Evolutionary conservation across 139 green algal genomes (phyloP), one percentile per base, ranked within the genome.

Genomic region (Pseudopediastrum boryanum): DNA sequence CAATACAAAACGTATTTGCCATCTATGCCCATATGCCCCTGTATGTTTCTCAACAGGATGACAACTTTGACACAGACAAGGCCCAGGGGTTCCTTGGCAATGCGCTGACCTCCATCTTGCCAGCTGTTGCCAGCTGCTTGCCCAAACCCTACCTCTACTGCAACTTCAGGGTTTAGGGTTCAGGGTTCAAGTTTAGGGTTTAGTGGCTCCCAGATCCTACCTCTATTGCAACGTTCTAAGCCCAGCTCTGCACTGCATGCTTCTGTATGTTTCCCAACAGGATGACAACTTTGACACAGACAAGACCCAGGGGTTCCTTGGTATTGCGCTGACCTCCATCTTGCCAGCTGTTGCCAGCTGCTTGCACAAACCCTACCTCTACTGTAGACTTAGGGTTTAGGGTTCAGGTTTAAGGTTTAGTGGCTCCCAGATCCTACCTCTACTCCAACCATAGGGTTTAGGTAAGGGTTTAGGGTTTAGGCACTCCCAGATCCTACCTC

Each of bases 251-350:
- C n/a, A n/a, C n/a, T n/a, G n/a, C n/a, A n/a, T n/a, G n/a, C n/a
- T n/a, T n/a, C n/a, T n/a, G n/a, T n/a, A n/a, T n/a, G n/a, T n/a
- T n/a, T n/a, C n/a, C n/a, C n/a, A n/a, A 3, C 12, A 64, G 54
- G 54, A 64, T 38, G 54, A 64, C 54, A 36, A 64, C 54, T 64
- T 64, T 38, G 54, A 64, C 4, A 38, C 51, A 62, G 51, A 62
- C 6, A 35, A 23, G 4, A 62, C 54, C 33, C 1, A 36, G 2
- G 6, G 54, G 3, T 64, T 64, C 54, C 16, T 62, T n/a, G 2
- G 54, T 4, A 64, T 13, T 33, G 54, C 54, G 8, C 27, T 36
- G 9, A 64, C 12, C 6, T 64, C 27, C 54, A 31, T 66, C 19
- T 27, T 62, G 29, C 25, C 8, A 9, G 12, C 54, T 64, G 12